These are phyloP conservation scores for Pouteria campechiana DNA, from an alignment of 179 eudicot species.

Conservation along the genomic window DNA sequence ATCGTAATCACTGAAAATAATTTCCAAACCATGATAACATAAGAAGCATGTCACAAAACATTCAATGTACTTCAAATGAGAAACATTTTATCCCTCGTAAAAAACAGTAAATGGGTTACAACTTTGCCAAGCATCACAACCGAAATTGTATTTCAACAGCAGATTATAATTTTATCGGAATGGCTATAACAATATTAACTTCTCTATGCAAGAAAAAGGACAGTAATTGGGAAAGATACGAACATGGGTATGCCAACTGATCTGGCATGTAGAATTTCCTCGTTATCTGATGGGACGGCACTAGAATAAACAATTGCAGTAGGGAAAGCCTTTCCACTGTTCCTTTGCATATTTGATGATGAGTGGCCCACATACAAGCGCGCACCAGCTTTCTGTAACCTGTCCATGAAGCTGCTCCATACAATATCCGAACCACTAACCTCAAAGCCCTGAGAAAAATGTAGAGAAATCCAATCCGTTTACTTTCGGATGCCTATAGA, in stretches of 20 bases:
- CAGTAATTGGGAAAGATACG: too few relatives aligned
- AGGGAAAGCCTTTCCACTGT: conserved; percentile 5
- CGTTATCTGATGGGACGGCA: conserved; percentile 2
- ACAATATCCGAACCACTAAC: conserved; percentile 15
- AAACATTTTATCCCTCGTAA: too few relatives aligned
- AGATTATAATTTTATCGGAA: too few relatives aligned
- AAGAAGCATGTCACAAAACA: too few relatives aligned
- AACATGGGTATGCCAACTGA: conserved; percentile 5
- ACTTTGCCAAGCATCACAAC: too few relatives aligned
- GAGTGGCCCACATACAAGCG: conserved; percentile 5
- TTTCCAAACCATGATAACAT: too few relatives aligned
- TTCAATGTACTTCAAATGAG: too few relatives aligned
- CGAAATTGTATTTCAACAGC: too few relatives aligned
- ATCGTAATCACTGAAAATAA: too few relatives aligned
- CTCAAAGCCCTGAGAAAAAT: conserved; percentile 7
- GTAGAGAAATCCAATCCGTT: too few relatives aligned
- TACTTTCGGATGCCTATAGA: too few relatives aligned
- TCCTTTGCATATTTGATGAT: conserved; percentile 2
- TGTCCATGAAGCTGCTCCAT: conserved; percentile 16
- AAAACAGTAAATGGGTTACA: too few relatives aligned
- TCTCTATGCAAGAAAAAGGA: background rate
- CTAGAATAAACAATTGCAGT: conserved; percentile 6
- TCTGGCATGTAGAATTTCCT: conserved; percentile 5
- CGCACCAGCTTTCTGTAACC: conserved; percentile 11
- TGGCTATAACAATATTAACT: background rate